These are phyloP conservation scores for Trichoderma citrinoviride DNA, from an alignment of 2,329 filamentous ascomycete genomes.

Conservation along the genomic window DNA sequence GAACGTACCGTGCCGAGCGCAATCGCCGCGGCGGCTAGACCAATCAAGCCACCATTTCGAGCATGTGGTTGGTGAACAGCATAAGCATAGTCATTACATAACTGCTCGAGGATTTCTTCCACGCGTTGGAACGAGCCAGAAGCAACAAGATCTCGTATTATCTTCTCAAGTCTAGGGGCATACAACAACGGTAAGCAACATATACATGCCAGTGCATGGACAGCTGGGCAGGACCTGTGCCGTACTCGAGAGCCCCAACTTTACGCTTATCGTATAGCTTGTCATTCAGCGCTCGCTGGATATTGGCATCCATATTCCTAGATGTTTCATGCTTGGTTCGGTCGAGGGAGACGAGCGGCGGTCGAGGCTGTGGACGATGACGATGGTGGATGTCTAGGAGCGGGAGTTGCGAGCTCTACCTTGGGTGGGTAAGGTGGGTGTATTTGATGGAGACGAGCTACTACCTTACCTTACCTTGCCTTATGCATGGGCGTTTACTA, in stretches of 20 bases:
- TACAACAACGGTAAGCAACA: conserved; percentile 23
- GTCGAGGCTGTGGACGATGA: conserved; percentile 9
- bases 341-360: background rate
- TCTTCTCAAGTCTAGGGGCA: conserved; percentile 71
- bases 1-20: conserved; percentile 80
- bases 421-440: background rate
- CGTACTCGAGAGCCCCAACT: conserved; percentile 91
- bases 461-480: background rate
- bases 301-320: conserved; percentile 73
- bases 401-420: background rate
- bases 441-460: background rate
- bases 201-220: background rate
- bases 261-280: conserved; percentile 99
- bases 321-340: conserved; percentile 8
- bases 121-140: conserved; percentile 77
- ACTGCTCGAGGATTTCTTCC: conserved; percentile 85
- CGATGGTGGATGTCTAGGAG: background rate
- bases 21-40: conserved; percentile 91
- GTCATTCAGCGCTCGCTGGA: conserved; percentile 90
- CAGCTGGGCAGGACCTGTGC: conserved; percentile 25
- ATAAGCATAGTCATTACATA: conserved; percentile 97
- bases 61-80: conserved; percentile 96
- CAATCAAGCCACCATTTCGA: conserved; percentile 92
- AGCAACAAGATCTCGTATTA: conserved; percentile 80
- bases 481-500: background rate